Evolutionary conservation across 768 basidiomycete genomes (phyloP), one percentile per base, ranked within the genome.

Genomic region (Auricularia sp.): DNA sequence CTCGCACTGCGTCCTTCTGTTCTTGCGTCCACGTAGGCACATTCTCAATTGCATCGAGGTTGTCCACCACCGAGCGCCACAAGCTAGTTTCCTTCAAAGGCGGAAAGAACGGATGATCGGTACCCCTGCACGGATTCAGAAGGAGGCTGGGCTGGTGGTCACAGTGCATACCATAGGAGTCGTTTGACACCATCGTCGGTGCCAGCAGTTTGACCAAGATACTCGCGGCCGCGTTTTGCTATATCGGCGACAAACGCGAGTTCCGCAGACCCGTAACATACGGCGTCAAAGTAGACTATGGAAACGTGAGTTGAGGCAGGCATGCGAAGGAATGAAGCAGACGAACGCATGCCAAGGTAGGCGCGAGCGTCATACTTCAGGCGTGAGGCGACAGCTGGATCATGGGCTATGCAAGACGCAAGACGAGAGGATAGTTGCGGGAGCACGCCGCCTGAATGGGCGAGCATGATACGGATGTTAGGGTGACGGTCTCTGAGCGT

Each of bases 101-200:
- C 16, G 92, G 93, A 77, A 94, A 94, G 80, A 93, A 93, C 0
- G 91, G 92, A 72, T 93, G 89, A 71, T 93, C 92, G 36, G 91
- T 93, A 23, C 92, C 92, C 69, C 43, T 93, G 71, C 64, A 72
- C 62, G 62, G 64, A 65, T 18, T 64, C 56, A 42, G 33, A 51
- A 39, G 35, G 60, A 79, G 91, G 82, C 69, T 81, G 78, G 65
- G 77, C 76, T 61, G 61, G 66, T 83, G 86, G 39, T 87, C 21
- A 10, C 16, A 18, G 21, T 18, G 10, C 47, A 42, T 42, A 51
- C 47, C 47, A 51, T 6, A 51, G 16, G 23, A 59, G 34, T 1
- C 56, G 34, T 10, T 35, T 35, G 3, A 34, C 23, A 10, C 87
- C 61, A 74, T 47, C 65, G 74, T 78, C 68, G 80, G 73, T 18